Percentiles rank a stretch among this genome's conserved stretches.
Conservation (phyloP, 768 basidiomycete species). For the Hericium rajendrae region DNA sequence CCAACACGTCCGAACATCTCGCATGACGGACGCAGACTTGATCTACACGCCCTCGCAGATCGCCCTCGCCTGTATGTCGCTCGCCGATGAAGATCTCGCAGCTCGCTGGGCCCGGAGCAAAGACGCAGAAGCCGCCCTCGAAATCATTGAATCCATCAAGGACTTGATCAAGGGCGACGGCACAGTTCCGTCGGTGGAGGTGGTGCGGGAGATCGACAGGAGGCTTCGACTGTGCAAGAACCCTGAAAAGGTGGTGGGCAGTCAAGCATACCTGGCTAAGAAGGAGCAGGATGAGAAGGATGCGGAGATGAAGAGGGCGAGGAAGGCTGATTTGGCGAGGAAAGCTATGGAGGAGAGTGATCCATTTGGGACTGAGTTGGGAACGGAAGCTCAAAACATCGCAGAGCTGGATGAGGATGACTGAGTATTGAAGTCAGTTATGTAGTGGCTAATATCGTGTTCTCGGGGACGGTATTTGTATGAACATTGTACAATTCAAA, state of each 20-base stretch:
- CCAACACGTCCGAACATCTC: conserved; percentile 61
- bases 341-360: conserved; percentile 53
- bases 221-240: conserved; percentile 86
- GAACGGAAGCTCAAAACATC: conserved; percentile 18
- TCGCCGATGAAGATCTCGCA: conserved; percentile 52
- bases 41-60: conserved; percentile 92
- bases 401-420: conserved; percentile 15
- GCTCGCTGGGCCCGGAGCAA: conserved; percentile 50
- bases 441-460: not conserved
- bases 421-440: not conserved
- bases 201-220: conserved; percentile 83
- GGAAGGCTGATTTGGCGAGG: conserved; percentile 35
- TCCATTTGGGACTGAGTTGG: conserved; percentile 59
- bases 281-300: conserved; percentile 63
- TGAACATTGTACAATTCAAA: too few relatives aligned
- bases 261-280: conserved; percentile 65
- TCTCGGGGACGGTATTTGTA: not conserved
- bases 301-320: conserved; percentile 54
- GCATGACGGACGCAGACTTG: conserved; percentile 86
- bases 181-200: conserved; percentile 64
- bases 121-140: conserved; percentile 24
- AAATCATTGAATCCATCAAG: conserved; percentile 44
- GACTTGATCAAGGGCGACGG: conserved; percentile 43
- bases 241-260: conserved; percentile 92
- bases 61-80: conserved; percentile 68